Conservation (phyloP, 2,329 filamentous ascomycete species). For the Grosmannia serpens region DNA sequence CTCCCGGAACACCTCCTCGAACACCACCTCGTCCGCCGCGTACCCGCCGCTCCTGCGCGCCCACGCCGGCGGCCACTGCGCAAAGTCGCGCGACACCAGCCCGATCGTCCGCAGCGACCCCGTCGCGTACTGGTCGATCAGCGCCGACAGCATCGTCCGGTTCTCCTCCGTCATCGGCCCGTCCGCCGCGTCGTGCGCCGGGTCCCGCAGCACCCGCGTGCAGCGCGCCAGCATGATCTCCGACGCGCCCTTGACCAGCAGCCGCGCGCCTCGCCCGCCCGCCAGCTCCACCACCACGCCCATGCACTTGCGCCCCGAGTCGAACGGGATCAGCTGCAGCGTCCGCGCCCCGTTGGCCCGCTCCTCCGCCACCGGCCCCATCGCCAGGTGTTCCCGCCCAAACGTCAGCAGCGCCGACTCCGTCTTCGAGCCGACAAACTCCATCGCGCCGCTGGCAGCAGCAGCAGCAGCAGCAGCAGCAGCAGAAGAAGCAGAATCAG, state of each 20-base stretch:
- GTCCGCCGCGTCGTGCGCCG: constrained; percentile 31
- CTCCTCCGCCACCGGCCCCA: constrained; percentile 53
- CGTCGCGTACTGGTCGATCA: constrained; percentile 69
- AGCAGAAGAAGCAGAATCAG: no score
- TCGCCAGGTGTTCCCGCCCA: constrained; percentile 53
- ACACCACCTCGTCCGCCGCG: constrained; percentile 46
- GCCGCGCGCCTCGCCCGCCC: constrained; percentile 35
- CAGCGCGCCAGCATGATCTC: constrained; percentile 52
- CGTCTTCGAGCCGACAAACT: constrained; percentile 68
- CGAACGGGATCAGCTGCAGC: constrained; percentile 62
- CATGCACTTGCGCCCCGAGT: constrained; percentile 66
- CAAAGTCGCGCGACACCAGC: constrained; percentile 73
- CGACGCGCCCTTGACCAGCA: constrained; percentile 54
- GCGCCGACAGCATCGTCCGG: constrained; percentile 43
- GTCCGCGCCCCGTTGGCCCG: constrained; percentile 37
- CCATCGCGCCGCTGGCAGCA: constrained; percentile 20
- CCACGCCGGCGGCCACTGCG: constrained; percentile 66
- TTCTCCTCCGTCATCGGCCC: constrained; percentile 39
- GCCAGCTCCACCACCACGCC: constrained; percentile 43
- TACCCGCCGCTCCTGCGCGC: constrained; percentile 32
- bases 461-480: no score
- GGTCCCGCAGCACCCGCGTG: constrained; percentile 37
- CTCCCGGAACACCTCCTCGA: constrained; percentile 54
- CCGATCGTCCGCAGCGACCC: constrained; percentile 77
- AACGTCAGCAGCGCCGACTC: constrained; percentile 64